Evolutionary conservation across 2,329 filamentous ascomycete species (phyloP).

Genomic region (Plectosphaerella cucumerina): DNA sequence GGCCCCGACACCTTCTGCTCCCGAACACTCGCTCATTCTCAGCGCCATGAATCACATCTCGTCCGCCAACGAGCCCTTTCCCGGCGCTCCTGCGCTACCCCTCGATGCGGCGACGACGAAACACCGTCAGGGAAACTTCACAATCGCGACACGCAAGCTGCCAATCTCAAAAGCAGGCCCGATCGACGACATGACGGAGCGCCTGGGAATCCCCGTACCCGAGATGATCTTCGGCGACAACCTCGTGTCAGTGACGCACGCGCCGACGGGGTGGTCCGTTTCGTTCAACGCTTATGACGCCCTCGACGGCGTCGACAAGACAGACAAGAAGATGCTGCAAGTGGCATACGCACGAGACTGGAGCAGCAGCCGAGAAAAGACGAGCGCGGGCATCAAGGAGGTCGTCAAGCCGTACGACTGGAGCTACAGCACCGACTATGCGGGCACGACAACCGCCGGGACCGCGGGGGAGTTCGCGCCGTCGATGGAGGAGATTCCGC

Average conservation of each 20-base stretch:
- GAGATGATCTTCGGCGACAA: conserved; percentile 99
- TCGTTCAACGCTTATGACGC: conserved; percentile 83
- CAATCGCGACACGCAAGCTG: conserved; percentile 78
- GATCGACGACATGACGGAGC: conserved; percentile 78
- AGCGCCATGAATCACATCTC: conserved; percentile 32
- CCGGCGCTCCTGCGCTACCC: conserved; percentile 33
- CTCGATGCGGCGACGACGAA: conserved; percentile 50
- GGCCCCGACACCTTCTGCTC: background rate
- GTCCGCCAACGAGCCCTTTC: conserved; percentile 49
- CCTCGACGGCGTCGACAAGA: conserved; percentile 90
- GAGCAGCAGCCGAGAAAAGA: conserved; percentile 64
- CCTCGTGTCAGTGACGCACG: conserved; percentile 69
- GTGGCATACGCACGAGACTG: conserved; percentile 91
- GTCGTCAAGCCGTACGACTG: conserved; percentile 96
- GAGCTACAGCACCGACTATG: conserved; percentile 91
- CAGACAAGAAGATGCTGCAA: conserved; percentile 82
- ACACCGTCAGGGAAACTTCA: conserved; percentile 62
- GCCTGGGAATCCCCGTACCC: conserved; percentile 80
- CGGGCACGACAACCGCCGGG: conserved; percentile 49
- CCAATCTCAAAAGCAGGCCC: conserved; percentile 90
- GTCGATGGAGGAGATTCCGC: conserved; percentile 58
- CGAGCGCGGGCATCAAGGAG: conserved; percentile 84
- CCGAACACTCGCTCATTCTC: background rate
- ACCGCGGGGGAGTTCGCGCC: conserved; percentile 14
- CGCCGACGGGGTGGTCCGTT: conserved; percentile 71